A percentile compares a stretch with the other conserved stretches of the same genome.
Evolutionary conservation across 495 filamentous ascomycete species (phyloP).

Genomic region (Talaromyces borbonicus): DNA sequence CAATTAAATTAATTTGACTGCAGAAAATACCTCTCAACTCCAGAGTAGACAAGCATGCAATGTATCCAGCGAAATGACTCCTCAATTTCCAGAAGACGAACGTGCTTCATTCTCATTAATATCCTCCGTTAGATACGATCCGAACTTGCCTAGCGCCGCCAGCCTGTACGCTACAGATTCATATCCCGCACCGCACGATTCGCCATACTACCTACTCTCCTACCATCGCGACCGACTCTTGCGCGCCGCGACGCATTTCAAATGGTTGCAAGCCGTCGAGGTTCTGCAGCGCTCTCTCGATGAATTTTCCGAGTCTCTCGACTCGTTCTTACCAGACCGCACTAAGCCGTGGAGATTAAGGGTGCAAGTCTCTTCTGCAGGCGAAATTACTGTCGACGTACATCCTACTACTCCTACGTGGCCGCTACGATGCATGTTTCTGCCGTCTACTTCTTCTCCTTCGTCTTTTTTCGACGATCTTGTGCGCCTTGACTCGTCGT

Average conservation of each 20-base stretch:
- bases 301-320: conserved; percentile 20
- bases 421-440: conserved; percentile 43
- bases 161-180: conserved; percentile 29
- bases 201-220: conserved; percentile 75
- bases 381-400: conserved; percentile 39
- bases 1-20: too few species aligned
- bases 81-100: not conserved
- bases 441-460: conserved; percentile 28
- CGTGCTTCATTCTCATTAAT: conserved; percentile 32
- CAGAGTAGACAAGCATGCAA: too few species aligned
- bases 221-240: conserved; percentile 79
- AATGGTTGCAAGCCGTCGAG: conserved; percentile 35
- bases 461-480: conserved; percentile 2
- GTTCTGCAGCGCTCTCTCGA: conserved; percentile 23
- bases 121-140: conserved; percentile 69
- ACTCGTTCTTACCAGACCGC: conserved; percentile 26
- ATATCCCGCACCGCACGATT: conserved; percentile 29
- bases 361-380: conserved; percentile 40
- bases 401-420: conserved; percentile 38
- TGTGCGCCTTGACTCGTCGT: not conserved
- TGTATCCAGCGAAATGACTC: not conserved
- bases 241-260: conserved; percentile 58
- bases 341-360: conserved; percentile 41
- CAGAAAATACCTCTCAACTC: too few species aligned
- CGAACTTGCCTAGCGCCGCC: conserved; percentile 39